Evolutionary conservation across 2,329 filamentous ascomycete genomes (phyloP), one percentile per base, ranked within the genome.

Genomic region (Clonostachys solani): DNA sequence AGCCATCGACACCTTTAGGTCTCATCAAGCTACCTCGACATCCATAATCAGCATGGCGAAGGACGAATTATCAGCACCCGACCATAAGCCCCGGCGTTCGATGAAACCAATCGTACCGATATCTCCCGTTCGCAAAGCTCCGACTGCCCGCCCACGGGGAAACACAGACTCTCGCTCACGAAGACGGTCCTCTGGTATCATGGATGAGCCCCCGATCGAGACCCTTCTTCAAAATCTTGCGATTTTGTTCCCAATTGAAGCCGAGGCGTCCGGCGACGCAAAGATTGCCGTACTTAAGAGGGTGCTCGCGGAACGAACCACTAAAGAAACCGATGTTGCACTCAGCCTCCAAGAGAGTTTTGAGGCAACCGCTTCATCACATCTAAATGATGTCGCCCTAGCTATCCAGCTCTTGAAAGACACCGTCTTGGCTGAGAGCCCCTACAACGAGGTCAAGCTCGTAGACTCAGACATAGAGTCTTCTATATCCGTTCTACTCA

Each of bases 381-480:
- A 75, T 10, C 54, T 83, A 1, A 60, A 68, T 1, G 78, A 83
- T 49, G 67, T 71, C 0, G 66, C 68, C 16, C 58, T 67, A 4
- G 78, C 77, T 0, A 55, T 81, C 2, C 72, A 76, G 51, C 55
- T 77, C 9, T 58, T 81, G 15, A 63, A 69, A 6, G 77, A 79
- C 49, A 78, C 72, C 38, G 60, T 82, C 1, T 60, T 81, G 2
- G 74, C 75, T 0, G 78, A 83, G 54, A 78, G 71, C 33, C 62
- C 69, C 5, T 80, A 70, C 54, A 65, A 66, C 0, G 59, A 67
- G n/a, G 68, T 79, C 5, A 66, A 65, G 40, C 67, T 83, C 6
- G 62, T 73, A 6, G 80, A 83, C 52, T 68, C 73, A 0, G 76
- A 79, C 29, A 72, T 80, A 36, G 73, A 79, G 47, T 65, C 60